Percentiles rank a stretch among this genome's conserved stretches.
These are phyloP conservation scores for Metschnikowia matae DNA, from an alignment of 805 yeast species.

Conservation along the genomic window DNA sequence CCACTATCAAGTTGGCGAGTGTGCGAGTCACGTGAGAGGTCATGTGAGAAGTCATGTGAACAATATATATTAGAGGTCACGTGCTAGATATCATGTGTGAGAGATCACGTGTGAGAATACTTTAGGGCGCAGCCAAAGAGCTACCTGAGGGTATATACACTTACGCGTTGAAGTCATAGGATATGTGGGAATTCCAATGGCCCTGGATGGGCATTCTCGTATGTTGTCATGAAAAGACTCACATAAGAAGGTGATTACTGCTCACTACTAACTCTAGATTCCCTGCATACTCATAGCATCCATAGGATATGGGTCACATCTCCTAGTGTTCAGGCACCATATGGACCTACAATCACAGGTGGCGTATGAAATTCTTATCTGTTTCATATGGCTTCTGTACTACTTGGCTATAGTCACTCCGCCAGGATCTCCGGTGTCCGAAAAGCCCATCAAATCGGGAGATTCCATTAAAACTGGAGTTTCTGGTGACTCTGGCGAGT, in stretches of 20 bases:
- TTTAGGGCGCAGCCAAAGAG: neutral
- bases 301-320: slow-evolving; percentile 62
- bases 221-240: slow-evolving; percentile 9
- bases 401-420: slow-evolving; percentile 55
- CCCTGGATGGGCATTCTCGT: slow-evolving; percentile 18
- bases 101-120: neutral
- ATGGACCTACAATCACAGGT: slow-evolving; percentile 38
- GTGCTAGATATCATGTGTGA: too few relatives aligned
- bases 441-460: slow-evolving; percentile 23
- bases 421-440: slow-evolving; percentile 49
- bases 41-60: too few relatives aligned
- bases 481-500: too few relatives aligned
- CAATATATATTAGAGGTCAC: too few relatives aligned
- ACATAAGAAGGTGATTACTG: too few relatives aligned
- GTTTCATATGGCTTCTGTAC: slow-evolving; percentile 73
- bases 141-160: too few relatives aligned
- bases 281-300: slow-evolving; percentile 57
- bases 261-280: slow-evolving; percentile 38
- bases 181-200: slow-evolving; percentile 19
- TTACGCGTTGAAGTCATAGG: neutral
- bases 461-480: too few relatives aligned
- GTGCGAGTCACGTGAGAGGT: too few relatives aligned
- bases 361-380: slow-evolving; percentile 43
- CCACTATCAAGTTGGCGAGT: slow-evolving; percentile 5
- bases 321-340: slow-evolving; percentile 47